Percentiles rank a stretch among this genome's conserved stretches.
These are phyloP conservation scores for Chytriomyces hyalinus DNA, from an alignment of 192 early-diverging fungal genomes.

Conservation along the genomic window DNA sequence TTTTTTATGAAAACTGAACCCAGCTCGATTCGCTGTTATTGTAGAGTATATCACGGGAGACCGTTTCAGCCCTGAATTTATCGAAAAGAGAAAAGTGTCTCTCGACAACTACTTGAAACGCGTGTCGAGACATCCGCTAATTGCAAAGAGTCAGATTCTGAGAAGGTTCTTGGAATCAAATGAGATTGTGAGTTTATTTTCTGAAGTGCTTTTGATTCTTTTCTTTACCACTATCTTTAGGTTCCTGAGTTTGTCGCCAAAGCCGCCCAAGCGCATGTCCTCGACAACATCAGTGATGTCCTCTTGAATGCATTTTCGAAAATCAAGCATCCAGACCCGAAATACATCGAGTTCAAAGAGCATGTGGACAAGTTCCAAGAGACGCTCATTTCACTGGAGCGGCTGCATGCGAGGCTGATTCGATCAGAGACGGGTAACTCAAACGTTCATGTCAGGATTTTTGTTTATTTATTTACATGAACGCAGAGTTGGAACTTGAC, in stretches of 20 bases:
- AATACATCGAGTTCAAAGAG: constrained; percentile 84
- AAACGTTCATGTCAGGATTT: not conserved
- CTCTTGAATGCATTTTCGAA: constrained; percentile 89
- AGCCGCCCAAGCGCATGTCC: constrained; percentile 53
- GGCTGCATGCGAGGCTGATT: constrained; percentile 66
- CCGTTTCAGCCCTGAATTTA: constrained; percentile 91
- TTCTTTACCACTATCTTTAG: constrained; percentile 1
- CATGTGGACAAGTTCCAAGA: constrained; percentile 83
- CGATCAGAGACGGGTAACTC: constrained; percentile 71
- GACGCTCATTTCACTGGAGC: constrained; percentile 81
- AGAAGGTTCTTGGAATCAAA: constrained; percentile 83
- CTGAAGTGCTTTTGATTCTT: not conserved
- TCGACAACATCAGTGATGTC: constrained; percentile 85
- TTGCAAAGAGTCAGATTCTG: constrained; percentile 72
- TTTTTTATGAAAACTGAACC: not conserved
- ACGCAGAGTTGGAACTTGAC: constrained; percentile 74
- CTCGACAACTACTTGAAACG: constrained; percentile 87
- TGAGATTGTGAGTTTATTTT: constrained; percentile 50
- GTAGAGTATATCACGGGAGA: constrained; percentile 95
- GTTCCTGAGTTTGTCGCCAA: constrained; percentile 35
- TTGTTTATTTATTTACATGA: not conserved
- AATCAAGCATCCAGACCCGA: constrained; percentile 85
- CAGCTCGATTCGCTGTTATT: not conserved
- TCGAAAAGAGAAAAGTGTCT: constrained; percentile 73
- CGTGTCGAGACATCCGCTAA: constrained; percentile 77